Evolutionary conservation across 495 filamentous ascomycete genomes (phyloP).

Genomic region (Aspergillus cristatus): DNA sequence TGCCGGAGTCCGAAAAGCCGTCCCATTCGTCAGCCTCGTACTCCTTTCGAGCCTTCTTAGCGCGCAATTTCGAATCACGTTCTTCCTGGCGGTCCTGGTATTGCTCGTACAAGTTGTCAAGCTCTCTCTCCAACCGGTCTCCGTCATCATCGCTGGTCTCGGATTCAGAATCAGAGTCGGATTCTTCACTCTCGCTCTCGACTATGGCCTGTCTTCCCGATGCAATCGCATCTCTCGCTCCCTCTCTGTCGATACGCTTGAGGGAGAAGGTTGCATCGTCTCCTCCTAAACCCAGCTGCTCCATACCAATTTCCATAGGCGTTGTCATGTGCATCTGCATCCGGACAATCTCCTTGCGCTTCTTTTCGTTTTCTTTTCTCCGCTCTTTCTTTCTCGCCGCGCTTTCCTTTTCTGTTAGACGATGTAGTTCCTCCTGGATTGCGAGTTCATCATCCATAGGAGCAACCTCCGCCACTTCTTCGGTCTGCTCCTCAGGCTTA

Average conservation of each 20-base stretch:
- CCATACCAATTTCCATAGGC: constrained; percentile 91
- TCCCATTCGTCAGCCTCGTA: constrained; percentile 84
- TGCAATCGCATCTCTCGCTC: constrained; percentile 57
- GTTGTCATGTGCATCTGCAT: constrained; percentile 96
- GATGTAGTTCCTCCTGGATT: constrained; percentile 79
- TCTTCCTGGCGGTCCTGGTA: constrained; percentile 76
- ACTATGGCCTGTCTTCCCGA: constrained; percentile 66
- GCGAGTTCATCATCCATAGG: constrained; percentile 90
- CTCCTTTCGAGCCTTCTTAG: constrained; percentile 78
- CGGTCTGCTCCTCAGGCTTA: constrained; percentile 43
- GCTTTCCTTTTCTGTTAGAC: constrained; percentile 66
- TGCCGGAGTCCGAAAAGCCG: constrained; percentile 65
- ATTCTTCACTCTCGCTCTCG: constrained; percentile 47
- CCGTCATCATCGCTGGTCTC: constrained; percentile 64
- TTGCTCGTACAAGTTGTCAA: constrained; percentile 76
- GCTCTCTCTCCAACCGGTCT: constrained; percentile 69
- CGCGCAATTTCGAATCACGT: constrained; percentile 72
- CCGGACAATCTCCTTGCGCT: constrained; percentile 79
- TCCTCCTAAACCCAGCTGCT: constrained; percentile 70
- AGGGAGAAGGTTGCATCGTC: constrained; percentile 76
- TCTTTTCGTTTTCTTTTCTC: constrained; percentile 78
- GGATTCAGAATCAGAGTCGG: constrained; percentile 48
- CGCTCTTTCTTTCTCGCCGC: constrained; percentile 69
- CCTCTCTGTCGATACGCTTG: constrained; percentile 66
- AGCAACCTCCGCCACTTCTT: constrained; percentile 70